Conservation (phyloP, 352 stramenopile species). For the Phytophthora syringae region DNA sequence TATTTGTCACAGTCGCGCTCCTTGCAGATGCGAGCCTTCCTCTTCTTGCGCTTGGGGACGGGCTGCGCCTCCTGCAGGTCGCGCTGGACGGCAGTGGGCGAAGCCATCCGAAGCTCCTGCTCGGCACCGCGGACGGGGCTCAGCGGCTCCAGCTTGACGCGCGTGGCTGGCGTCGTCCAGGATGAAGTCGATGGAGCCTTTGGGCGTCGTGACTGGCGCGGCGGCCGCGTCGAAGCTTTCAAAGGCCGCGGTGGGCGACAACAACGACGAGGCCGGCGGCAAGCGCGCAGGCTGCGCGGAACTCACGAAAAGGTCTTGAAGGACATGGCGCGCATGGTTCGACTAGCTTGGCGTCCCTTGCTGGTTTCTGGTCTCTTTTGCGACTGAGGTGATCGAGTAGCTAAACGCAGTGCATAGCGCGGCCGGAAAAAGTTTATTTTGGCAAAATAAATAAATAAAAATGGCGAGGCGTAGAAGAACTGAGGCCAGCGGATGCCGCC, state of each 20-base stretch:
- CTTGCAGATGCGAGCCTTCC: conserved; percentile 56
- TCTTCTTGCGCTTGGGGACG: conserved; percentile 41
- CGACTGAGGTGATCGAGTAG: conserved; percentile 1
- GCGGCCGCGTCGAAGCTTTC: neutral
- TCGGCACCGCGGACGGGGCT: neutral
- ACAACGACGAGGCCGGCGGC: conserved; percentile 5
- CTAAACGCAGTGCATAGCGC: neutral
- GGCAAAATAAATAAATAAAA: too few species aligned
- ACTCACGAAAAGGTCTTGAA: conserved; percentile 29
- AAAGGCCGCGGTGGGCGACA: neutral
- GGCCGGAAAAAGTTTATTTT: neutral
- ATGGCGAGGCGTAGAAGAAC: neutral
- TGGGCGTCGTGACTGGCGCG: conserved; percentile 3
- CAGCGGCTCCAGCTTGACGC: conserved; percentile 5
- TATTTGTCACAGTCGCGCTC: conserved; percentile 58
- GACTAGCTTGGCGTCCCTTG: conserved; percentile 1
- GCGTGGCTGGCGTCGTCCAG: conserved; percentile 10
- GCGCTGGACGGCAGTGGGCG: neutral
- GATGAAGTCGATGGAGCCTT: conserved; percentile 33
- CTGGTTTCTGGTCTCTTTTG: neutral
- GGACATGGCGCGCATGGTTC: conserved; percentile 25
- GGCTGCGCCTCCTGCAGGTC: conserved; percentile 17
- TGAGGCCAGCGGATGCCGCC: too few species aligned
- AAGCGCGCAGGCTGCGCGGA: neutral
- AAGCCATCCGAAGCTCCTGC: neutral